Percentiles rank a stretch among this genome's conserved stretches.
Conservation (phyloP, 306 rosid species). For the Urtica urens region DNA sequence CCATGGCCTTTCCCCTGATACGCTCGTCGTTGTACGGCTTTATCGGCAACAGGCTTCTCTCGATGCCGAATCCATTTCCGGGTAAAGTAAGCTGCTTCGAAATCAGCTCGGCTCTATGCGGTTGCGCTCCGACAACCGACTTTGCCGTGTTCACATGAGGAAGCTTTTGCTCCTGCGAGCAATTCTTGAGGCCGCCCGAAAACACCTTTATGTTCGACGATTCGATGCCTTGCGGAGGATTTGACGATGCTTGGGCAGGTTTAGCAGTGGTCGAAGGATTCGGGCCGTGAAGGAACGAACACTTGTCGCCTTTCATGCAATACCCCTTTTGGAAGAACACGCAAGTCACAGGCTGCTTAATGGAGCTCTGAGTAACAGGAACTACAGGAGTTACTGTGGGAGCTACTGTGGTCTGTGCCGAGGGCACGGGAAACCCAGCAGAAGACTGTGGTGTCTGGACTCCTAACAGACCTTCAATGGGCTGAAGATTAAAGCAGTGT, state of each 20-base stretch:
- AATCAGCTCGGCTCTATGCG: conserved; percentile 32
- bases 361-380: conserved; percentile 32
- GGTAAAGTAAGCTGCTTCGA: conserved; percentile 32
- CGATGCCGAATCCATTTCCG: conserved; percentile 30
- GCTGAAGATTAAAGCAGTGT: conserved; percentile 33
- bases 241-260: conserved; percentile 32
- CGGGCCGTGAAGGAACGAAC: conserved; percentile 76
- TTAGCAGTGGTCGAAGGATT: conserved; percentile 30
- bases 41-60: conserved; percentile 28
- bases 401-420: conserved; percentile 25
- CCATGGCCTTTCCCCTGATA: conserved; percentile 30
- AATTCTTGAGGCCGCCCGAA: conserved; percentile 41
- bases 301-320: conserved; percentile 84
- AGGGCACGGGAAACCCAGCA: conserved; percentile 42
- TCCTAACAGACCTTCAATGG: conserved; percentile 75
- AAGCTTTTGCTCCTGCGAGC: conserved; percentile 41
- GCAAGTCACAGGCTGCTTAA: conserved; percentile 77
- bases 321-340: conserved; percentile 77
- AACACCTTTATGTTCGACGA: conserved; percentile 36
- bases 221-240: conserved; percentile 34
- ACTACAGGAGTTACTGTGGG: conserved; percentile 37
- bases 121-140: conserved; percentile 24
- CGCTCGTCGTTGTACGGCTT: conserved; percentile 39
- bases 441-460: conserved; percentile 42
- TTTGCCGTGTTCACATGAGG: conserved; percentile 30